Base-by-base conservation (phyloP, 2,329 filamentous ascomycete genomes). In the Ophiocordyceps unilateralis region DNA sequence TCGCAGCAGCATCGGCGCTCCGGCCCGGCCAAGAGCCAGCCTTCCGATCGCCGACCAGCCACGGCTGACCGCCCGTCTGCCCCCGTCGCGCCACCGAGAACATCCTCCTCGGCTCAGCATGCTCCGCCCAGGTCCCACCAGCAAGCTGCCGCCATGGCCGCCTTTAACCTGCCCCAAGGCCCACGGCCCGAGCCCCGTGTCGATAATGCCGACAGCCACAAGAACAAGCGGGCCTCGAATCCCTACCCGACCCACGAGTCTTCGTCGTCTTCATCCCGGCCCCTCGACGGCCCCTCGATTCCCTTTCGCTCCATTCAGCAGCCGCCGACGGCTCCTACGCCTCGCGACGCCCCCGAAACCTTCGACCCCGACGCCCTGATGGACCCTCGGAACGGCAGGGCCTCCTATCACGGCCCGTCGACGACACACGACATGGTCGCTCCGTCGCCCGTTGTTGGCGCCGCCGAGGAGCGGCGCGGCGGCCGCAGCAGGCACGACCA, bases 1-100 rank as follows among this genome's bases (percentile, higher is more conserved):
- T 47, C 54, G 43, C 51, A 53, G 44, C 56, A 67, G 62, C 63
- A 65, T 44, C 68, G 70, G 45, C 64, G 68, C 12, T 42, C 30
- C 52, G 60, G 67, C 43, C 53, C 67, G 49, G 58, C 64, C 41
- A 64, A 63, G 37, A 59, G 65, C 15, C 51, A 59, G 20, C 57
- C 63, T 23, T 52, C 62, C 45, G 63, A 72, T 40, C 63, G 69
- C 39, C 58, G 65, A 34, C 58, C 64, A 23, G 53, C 66, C 19
- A 54, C 65, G 44, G 64, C 68, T 47, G 70, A 72, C 53, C 67
- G 69, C 54, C 66, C 68, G 63, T 73, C 64, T 62, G 74, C 68
- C 61, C 81, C 83, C 21, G 71, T 84, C 51, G 79, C 82, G 44
- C 87, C 83, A 40, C 83, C 84, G 30, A 76, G 87, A 55, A 88